Evolutionary conservation across 2,329 filamentous ascomycete species (phyloP).

Genomic region (Ophiostoma ulmi): DNA sequence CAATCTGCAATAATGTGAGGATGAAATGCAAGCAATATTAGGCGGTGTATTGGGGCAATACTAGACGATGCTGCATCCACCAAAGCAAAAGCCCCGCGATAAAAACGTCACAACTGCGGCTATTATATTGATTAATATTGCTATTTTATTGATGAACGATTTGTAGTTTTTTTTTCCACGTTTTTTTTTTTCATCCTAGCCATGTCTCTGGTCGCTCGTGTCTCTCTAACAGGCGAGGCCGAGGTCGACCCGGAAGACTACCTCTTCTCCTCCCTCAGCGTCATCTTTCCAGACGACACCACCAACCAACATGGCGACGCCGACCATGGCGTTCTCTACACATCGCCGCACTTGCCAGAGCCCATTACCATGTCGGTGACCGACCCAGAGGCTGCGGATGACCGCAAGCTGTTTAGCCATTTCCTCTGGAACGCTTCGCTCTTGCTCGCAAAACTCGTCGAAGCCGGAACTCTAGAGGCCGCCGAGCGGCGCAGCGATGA

Average conservation of each 20-base stretch:
- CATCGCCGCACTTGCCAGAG: slow-evolving; percentile 46
- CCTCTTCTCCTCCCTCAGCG: slow-evolving; percentile 53
- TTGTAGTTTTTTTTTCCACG: no score
- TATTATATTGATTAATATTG: not conserved
- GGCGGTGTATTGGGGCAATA: slow-evolving; percentile 17
- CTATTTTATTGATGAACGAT: not conserved
- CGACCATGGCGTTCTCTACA: slow-evolving; percentile 55
- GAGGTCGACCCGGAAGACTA: slow-evolving; percentile 52
- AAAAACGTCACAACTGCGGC: not conserved
- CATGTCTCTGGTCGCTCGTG: slow-evolving; percentile 47
- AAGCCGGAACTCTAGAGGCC: slow-evolving; percentile 41
- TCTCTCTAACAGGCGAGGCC: slow-evolving; percentile 39
- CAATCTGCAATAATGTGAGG: not conserved
- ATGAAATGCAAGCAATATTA: not conserved
- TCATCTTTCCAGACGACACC: slow-evolving; percentile 64
- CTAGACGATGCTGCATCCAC: not conserved
- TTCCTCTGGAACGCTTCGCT: slow-evolving; percentile 67
- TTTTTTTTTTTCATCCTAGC: no score
- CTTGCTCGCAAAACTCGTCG: slow-evolving; percentile 51
- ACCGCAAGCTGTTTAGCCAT: slow-evolving; percentile 61
- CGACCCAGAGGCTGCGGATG: slow-evolving; percentile 47
- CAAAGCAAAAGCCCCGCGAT: not conserved
- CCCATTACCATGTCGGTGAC: slow-evolving; percentile 44
- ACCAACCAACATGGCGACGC: slow-evolving; percentile 61
- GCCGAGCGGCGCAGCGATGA: slow-evolving; percentile 25